Evolutionary conservation across 2,329 filamentous ascomycete genomes (phyloP), one percentile per base, ranked within the genome.

Genomic region (Endoconidiophora laricicola): DNA sequence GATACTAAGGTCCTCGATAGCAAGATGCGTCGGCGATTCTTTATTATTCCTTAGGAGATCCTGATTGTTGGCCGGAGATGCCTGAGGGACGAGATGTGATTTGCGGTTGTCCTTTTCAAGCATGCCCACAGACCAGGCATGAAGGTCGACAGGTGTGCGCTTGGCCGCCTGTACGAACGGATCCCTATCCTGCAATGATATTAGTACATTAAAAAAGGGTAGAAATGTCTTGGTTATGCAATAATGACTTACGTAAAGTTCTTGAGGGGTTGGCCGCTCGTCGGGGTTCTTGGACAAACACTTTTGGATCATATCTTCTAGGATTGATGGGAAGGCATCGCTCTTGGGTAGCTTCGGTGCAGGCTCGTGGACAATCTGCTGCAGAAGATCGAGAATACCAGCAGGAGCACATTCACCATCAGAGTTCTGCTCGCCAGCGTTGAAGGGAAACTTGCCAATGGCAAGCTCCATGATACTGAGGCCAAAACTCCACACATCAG

Each of bases 401-500:
- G 93, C 88, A 1, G 91, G 91, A 2, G 83, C 86, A 47, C 81
- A 81, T 56, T 90, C 83, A 52, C 74, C 78, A 53, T 93, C 86
- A 2, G 75, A 76, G 22, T 79, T 65, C 56, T 79, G 75, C 59
- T 81, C 78, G 58, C 78, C 86, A 10, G 80, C 73, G 56, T 83
- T 82, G 62, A 98, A 98, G 1, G 91, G 91, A 60, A 98, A 98
- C 60, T 93, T 88, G 56, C 91, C 91, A 61, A 98, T 95, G 33
- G 91, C 91, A 57, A 98, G 69, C 66, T 98, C 91, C 88, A 98
- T 96, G 55, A 98, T 79, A 0, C 82, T 83, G 57, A 98, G 70
- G 29, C 91, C 91, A 55, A 95, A 93, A 74, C 88, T 95, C 91
- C 91, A 98, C 3, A 98, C 91, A 63, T 98, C 91, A 10, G 88